Conservation (phyloP, 1,284 basidiomycete species). For the Ustilago crameri region DNA sequence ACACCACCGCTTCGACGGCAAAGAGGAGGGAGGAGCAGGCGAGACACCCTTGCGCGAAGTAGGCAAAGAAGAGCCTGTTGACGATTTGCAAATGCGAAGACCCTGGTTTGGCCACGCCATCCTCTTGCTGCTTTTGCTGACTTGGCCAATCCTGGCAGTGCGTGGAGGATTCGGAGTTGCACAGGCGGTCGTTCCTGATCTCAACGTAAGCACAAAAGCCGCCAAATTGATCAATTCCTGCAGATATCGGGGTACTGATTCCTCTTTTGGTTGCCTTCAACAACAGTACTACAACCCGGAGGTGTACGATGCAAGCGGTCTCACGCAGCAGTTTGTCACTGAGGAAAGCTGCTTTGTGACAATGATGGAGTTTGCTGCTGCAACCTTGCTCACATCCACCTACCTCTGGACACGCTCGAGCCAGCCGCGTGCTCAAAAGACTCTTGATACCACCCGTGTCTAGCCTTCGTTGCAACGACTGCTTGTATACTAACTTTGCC, state of each 20-base stretch:
- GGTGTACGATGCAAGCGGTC: slow-evolving; percentile 21
- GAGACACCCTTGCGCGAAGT: too few species aligned
- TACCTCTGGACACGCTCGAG: slow-evolving; percentile 15
- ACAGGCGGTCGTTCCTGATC: slow-evolving; percentile 18
- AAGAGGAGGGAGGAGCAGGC: too few species aligned
- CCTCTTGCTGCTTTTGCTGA: slow-evolving; percentile 26
- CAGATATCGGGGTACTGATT: too few species aligned
- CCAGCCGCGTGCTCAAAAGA: too few species aligned
- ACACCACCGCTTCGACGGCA: background rate
- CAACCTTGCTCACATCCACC: slow-evolving; percentile 29
- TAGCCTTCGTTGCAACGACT: too few species aligned
- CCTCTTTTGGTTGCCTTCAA: too few species aligned
- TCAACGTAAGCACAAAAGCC: too few species aligned
- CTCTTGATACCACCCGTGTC: too few species aligned
- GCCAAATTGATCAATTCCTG: too few species aligned
- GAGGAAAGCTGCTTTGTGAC: slow-evolving; percentile 41
- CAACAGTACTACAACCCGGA: slow-evolving; percentile 41
- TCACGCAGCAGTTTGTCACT: slow-evolving; percentile 22
- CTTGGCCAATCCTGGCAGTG: slow-evolving; percentile 45
- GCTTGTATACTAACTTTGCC: too few species aligned
- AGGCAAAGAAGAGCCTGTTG: background rate
- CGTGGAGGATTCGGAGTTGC: slow-evolving; percentile 49
- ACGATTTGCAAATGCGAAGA: too few species aligned
- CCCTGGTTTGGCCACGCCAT: slow-evolving; percentile 34
- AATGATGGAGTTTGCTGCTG: slow-evolving; percentile 43